phyloP scores from a whole-genome alignment of 805 yeast genomes.

The Sugiyamaella lignohabitans region DNA sequence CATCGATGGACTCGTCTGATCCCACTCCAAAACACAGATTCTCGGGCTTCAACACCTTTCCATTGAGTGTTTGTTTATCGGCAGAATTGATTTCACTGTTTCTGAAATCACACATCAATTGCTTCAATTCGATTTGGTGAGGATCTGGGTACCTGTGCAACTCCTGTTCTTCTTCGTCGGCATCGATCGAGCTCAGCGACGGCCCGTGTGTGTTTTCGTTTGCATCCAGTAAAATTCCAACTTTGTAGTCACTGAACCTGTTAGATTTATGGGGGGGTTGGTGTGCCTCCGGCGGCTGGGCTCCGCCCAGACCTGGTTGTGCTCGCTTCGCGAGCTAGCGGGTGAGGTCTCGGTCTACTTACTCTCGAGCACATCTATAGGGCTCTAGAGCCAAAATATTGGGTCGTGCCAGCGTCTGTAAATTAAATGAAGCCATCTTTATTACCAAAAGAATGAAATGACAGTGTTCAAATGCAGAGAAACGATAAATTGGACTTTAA shows the following conservation, averaged over 20 bases:
- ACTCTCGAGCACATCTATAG: conserved; percentile 92
- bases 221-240: conserved; percentile 86
- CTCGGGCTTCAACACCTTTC: conserved; percentile 41
- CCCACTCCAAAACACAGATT: conserved; percentile 94
- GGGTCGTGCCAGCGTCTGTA: conserved; percentile 66
- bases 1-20: conserved; percentile 92
- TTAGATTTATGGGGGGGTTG: conserved; percentile 1
- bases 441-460: background rate
- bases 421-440: conserved; percentile 35
- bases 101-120: conserved; percentile 63
- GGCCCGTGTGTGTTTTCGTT: conserved; percentile 96
- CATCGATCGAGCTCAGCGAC: conserved; percentile 44
- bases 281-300: background rate
- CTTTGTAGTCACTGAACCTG: conserved; percentile 58
- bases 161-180: conserved; percentile 44
- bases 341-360: conserved; percentile 16
- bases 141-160: conserved; percentile 96
- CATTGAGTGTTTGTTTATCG: conserved; percentile 15
- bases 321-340: background rate
- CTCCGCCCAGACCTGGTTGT: background rate
- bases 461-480: background rate
- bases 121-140: conserved; percentile 74
- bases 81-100: conserved; percentile 35
- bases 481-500: background rate
- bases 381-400: conserved; percentile 80